Base-by-base conservation (phyloP, 495 filamentous ascomycete species). In the Massariosphaeria phaeospora region DNA sequence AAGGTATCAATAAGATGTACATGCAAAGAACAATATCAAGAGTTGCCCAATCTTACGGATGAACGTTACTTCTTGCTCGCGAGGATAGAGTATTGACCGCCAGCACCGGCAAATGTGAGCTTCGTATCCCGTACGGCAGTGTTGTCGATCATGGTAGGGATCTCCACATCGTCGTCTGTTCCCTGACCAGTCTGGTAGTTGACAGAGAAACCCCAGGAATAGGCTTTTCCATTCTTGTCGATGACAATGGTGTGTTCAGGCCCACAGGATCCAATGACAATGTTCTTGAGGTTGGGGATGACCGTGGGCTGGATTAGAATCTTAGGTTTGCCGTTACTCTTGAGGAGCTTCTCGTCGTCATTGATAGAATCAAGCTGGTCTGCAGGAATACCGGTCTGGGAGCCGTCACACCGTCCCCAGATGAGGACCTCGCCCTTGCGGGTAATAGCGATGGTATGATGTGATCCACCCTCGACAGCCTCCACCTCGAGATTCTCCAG, bases 171-270 rank as follows among this genome's bases (percentile, higher is more conserved):
- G 15, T 81, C 79, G 2, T 68, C 71, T 3, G 73, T 76, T 9
- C 80, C 81, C 45, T 75, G 78, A 5, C 84, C 85, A n/a, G 82
- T 83, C 69, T 86, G 84, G 64, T 81, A 84, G 53, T 77, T 79
- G 36, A 67, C 71, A 20, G 74, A 79, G 70, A 86, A 87, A 1
- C 86, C 86, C 85, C 84, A 88, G 29, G 75, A 75, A 66, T 79
- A 87, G 5, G 81, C 84, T 38, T 74, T 72, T 10, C 85, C 84
- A 2, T 77, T 73, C 15, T 59, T 68, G 42, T 77, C 77, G 54
- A 88, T 69, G 10, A 76, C 81, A 44, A 89, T 72, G 53, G 70
- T 76, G 60, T 84, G 80, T 51, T 85, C 81, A 1, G 74, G 74
- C 3, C 78, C 81, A 15, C 73, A 74, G 1, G 67, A 65, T 7